Base-by-base conservation (phyloP, 176 grass and related monocot species). In the Phragmites australis region DNA sequence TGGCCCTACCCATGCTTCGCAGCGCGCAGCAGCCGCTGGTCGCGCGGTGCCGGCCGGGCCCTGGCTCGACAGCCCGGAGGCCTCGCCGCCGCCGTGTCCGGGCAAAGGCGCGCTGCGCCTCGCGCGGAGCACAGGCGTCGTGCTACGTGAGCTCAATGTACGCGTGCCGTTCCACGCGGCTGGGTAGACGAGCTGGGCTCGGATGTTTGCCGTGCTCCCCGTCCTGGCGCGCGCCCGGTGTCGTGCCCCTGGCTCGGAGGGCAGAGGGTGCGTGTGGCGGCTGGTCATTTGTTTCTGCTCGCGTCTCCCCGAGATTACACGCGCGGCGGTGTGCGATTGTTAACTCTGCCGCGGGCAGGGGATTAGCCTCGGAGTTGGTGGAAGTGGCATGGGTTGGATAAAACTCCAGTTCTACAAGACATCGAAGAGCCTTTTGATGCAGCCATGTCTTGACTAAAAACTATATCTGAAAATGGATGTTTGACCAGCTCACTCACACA, bases 111-210 rank as follows among this genome's bases (percentile, higher is more conserved):
- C 16, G 6, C 42, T 11, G 46, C 44, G 34, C 34, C 34, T 37
- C 34, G 34, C 86, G 3, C 86, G 86, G 66, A 25, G 15, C 86
- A 88, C 86, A n/a, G 65, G 74, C 67, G 42, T 88, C 86, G 86
- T 83, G 86, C 74, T 74, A 6, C 81, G 58, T 74, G 66, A 21
- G 21, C 40, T 37, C 34, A 37, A 37, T 37, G 34, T 37, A 37
- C 34, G 1, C 27, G n/a, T 37, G 3, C 34, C 34, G 5, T 2
- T 37, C 34, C 34, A 37, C 2, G 34, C 34, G 34, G 5, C 34
- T 37, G 34, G 34, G 34, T 37, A 37, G 34, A 37, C 34, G 34
- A 37, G 34, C 3, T 5, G 34, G 34, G 34, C 2, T 37, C 5
- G 34, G 34, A 37, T 37, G 2, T 37, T 60, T 17, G 21, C 41